Evolutionary conservation across 345 rosid species (phyloP), one percentile per base, ranked within the genome.

Genomic region (Salix viminalis): DNA sequence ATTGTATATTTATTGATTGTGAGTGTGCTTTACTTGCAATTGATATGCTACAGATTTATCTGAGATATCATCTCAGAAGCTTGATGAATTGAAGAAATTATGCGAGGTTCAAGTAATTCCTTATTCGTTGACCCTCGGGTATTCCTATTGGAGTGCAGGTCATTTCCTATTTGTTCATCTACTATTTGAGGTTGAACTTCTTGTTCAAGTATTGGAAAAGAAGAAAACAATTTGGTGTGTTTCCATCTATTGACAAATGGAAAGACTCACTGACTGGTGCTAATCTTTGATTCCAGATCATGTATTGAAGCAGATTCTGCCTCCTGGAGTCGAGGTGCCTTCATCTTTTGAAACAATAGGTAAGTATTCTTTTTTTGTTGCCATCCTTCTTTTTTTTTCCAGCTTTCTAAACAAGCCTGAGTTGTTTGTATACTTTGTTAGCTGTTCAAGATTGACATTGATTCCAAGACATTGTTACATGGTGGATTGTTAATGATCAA

Each of bases 61-160:
- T 12, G 96, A 86, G 75, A 83, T 95, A 80, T 96, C 94, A 1
- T 83, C 77, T 11, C 79, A 85, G 79, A 86, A 85, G 77, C 81
- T 90, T 50, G 86, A 83, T 64, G 90, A 93, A 80, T 82, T 95
- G 65, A 89, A 81, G 86, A 88, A 87, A 69, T 72, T 89, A 28
- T 85, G 87, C 73, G 79, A 86, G 78, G 61, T 91, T 77, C 90
- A 90, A 84, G 90, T 89, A 16, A 88, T 89, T 85, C 90, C 97
- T 41, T 83, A 96, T 79, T 83, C 97, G 0, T 71, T 89, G 74
- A 91, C 89, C 0, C 94, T 93, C 77, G 97, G 97, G 19, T 96
- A 93, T 90, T 92, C 99, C 15, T 93, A 96, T 76, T 93, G 97
- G 98, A 76, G 85, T 83, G 98, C 91, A 78, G 98, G 99, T 93